Evolutionary conservation across 148 eudicot genomes (phyloP).

Genomic region (Camellia japonica): DNA sequence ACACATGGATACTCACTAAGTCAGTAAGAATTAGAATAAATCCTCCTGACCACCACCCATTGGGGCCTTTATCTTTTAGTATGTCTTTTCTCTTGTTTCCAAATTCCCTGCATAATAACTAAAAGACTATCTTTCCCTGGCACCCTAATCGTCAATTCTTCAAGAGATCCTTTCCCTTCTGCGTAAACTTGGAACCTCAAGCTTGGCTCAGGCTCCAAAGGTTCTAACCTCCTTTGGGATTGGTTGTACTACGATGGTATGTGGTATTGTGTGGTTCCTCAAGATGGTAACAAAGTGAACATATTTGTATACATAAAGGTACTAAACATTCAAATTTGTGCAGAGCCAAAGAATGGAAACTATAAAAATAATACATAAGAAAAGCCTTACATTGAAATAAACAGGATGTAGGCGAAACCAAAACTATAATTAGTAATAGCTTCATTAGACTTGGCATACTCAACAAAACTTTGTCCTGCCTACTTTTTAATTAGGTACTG

Average conservation of each 20-base stretch:
- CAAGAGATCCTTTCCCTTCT: neutral
- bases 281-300: neutral
- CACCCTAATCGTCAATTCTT: neutral
- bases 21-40: neutral
- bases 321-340: conserved; percentile 2
- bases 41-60: neutral
- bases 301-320: neutral
- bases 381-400: neutral
- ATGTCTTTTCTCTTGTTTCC: neutral
- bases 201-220: neutral
- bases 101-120: neutral
- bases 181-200: neutral
- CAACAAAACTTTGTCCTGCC: neutral
- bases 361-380: neutral
- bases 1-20: neutral
- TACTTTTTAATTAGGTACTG: neutral
- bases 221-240: neutral
- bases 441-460: neutral
- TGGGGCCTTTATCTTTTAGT: neutral
- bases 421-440: neutral
- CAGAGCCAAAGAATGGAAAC: neutral
- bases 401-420: neutral
- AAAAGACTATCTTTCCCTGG: neutral
- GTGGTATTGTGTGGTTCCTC: neutral
- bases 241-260: neutral